A percentile compares a stretch with the other conserved stretches of the same genome.
These are phyloP conservation scores for Moesziomyces aphidis DNA, from an alignment of 1,284 basidiomycete genomes.

Conservation along the genomic window DNA sequence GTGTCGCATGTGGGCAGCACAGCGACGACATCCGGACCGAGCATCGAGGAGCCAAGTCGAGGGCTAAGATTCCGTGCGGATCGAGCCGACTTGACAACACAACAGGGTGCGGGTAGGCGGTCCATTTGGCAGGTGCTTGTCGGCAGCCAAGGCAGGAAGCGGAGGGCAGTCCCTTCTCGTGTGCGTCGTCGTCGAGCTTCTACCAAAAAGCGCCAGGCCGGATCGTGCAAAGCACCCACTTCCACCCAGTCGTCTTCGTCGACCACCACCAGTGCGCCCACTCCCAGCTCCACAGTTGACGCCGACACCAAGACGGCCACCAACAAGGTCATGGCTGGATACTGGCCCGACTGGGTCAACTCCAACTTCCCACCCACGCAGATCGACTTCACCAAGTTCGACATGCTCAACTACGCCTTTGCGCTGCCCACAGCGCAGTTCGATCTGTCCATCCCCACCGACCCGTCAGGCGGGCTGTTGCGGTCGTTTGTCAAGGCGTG, in stretches of 20 bases:
- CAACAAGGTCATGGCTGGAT: constrained; percentile 48
- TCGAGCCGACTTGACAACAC: constrained; percentile 1
- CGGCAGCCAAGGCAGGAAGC: constrained; percentile 11
- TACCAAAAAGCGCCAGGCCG: constrained; percentile 9
- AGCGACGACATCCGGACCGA: too few relatives aligned
- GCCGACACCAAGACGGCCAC: constrained; percentile 13
- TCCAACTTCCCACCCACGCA: constrained; percentile 31
- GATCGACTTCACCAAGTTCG: constrained; percentile 56
- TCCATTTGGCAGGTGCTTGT: constrained; percentile 35
- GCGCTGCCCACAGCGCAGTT: constrained; percentile 45
- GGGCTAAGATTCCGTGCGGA: constrained; percentile 12
- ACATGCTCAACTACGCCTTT: constrained; percentile 61
- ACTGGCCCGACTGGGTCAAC: constrained; percentile 57
- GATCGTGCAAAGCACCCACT: constrained; percentile 20
- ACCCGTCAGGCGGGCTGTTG: constrained; percentile 24
- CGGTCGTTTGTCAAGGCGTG: constrained; percentile 46
- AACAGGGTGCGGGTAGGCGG: background rate
- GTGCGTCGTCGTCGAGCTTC: constrained; percentile 6
- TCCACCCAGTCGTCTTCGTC: constrained; percentile 2
- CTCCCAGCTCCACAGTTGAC: background rate
- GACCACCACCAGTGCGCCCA: constrained; percentile 2
- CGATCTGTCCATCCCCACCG: constrained; percentile 41
- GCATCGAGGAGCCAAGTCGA: background rate
- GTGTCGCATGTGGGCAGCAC: background rate
- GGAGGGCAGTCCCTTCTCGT: constrained; percentile 50